These are phyloP conservation scores for Colletotrichum chlorophyti DNA, from an alignment of 2,329 filamentous ascomycete species.

Conservation along the genomic window DNA sequence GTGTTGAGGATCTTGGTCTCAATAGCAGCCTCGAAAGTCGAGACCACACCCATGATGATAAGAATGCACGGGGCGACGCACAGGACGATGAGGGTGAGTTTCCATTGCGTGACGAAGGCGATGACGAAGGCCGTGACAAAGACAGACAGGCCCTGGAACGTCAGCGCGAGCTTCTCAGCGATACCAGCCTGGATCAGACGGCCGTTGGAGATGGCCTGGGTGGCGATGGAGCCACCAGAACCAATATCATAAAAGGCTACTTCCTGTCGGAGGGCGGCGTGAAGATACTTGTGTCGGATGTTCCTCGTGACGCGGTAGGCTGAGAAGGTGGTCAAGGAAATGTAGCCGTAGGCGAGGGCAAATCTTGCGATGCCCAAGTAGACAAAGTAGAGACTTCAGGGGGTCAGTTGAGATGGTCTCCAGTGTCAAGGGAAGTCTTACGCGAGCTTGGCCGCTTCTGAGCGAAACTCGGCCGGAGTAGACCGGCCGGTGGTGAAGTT, in stretches of 20 bases:
- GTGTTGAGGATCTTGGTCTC: constrained; percentile 44
- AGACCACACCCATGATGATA: constrained; percentile 39
- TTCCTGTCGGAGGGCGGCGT: constrained; percentile 56
- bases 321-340: constrained; percentile 52
- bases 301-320: constrained; percentile 58
- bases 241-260: constrained; percentile 56
- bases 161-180: constrained; percentile 46
- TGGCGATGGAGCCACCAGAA: constrained; percentile 48
- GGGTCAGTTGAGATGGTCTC: not conserved
- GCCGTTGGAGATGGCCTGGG: constrained; percentile 52
- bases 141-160: constrained; percentile 45
- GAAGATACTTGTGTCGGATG: constrained; percentile 55
- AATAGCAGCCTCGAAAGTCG: constrained; percentile 36
- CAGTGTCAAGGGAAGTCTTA: constrained; percentile 22
- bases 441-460: constrained; percentile 40
- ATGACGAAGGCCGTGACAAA: constrained; percentile 47
- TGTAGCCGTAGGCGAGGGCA: constrained; percentile 54
- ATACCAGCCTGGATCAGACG: constrained; percentile 49
- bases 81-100: constrained; percentile 48
- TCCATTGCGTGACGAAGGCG: constrained; percentile 49
- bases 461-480: constrained; percentile 36
- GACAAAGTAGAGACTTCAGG: constrained; percentile 58
- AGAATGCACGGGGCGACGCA: constrained; percentile 40
- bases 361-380: constrained; percentile 64
- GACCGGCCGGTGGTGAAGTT: constrained; percentile 38